These are phyloP conservation scores for Cyclanthera cordifolia DNA, from an alignment of 306 rosid genomes.

Conservation along the genomic window DNA sequence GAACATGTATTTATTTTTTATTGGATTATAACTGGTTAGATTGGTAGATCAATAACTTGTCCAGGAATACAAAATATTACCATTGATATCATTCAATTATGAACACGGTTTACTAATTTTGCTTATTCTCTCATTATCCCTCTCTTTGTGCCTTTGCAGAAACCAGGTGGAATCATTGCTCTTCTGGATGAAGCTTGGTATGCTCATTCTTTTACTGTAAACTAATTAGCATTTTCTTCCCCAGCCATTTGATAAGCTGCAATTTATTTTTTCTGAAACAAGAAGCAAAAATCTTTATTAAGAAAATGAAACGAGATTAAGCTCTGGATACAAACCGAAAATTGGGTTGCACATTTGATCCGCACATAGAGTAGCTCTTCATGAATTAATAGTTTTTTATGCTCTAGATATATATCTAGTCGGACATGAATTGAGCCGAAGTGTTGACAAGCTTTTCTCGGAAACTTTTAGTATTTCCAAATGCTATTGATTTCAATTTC, in stretches of 20 bases:
- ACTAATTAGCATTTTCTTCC: conserved; percentile 7
- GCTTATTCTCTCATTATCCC: conserved; percentile 16
- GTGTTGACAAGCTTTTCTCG: not conserved
- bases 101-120: not conserved
- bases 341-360: not conserved
- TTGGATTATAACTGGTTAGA: not conserved
- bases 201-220: conserved; percentile 17
- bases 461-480: not conserved
- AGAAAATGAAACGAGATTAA: too few relatives aligned
- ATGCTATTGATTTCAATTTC: not conserved
- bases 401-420: not conserved
- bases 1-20: not conserved
- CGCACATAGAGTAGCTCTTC: not conserved
- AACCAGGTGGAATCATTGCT: conserved; percentile 82
- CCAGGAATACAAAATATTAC: not conserved
- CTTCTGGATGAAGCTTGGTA: conserved; percentile 98
- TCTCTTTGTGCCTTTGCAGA: conserved; percentile 36
- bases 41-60: not conserved
- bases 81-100: not conserved
- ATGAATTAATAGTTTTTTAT: not conserved
- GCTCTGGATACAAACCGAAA: too few relatives aligned
- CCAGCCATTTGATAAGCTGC: conserved; percentile 12
- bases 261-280: too few relatives aligned
- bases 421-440: not conserved
- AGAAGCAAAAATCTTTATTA: too few relatives aligned